Percentiles rank a stretch among this genome's conserved stretches.
Conservation (phyloP, 2,329 filamentous ascomycete species). For the Verticillium isaacii region DNA sequence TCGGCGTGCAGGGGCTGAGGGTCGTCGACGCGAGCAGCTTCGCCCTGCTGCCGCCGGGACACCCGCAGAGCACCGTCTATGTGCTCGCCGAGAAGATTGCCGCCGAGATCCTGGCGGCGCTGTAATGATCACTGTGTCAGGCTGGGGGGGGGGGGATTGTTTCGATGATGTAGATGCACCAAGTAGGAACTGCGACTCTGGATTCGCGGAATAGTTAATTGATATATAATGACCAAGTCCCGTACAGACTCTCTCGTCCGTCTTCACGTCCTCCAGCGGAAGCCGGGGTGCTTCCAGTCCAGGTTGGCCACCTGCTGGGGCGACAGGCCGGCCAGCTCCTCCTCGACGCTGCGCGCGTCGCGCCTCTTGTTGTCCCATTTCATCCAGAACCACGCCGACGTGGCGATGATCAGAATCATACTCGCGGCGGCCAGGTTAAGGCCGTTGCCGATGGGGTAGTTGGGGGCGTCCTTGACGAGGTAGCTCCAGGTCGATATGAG, state of each 20-base stretch:
- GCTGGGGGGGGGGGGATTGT: neutral
- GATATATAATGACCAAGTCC: neutral
- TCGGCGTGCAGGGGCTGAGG: constrained; percentile 22
- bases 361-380: constrained; percentile 54
- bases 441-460: constrained; percentile 68
- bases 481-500: constrained; percentile 63
- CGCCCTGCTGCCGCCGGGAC: constrained; percentile 19
- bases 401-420: constrained; percentile 44
- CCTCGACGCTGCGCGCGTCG: constrained; percentile 48
- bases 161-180: neutral
- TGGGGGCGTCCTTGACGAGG: constrained; percentile 55
- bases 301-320: constrained; percentile 51
- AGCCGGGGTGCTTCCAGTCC: constrained; percentile 65
- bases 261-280: constrained; percentile 48
- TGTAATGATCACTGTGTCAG: neutral
- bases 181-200: neutral
- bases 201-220: neutral
- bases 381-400: constrained; percentile 54
- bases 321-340: constrained; percentile 51
- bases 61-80: constrained; percentile 18
- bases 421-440: constrained; percentile 58
- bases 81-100: constrained; percentile 20
- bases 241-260: neutral
- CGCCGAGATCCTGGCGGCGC: constrained; percentile 20
- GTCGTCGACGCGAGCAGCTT: constrained; percentile 25